A percentile compares a stretch with the other conserved stretches of the same genome.
These are phyloP conservation scores for Warburgia ugandensis DNA, from an alignment of 164 flowering plant species.

Conservation along the genomic window DNA sequence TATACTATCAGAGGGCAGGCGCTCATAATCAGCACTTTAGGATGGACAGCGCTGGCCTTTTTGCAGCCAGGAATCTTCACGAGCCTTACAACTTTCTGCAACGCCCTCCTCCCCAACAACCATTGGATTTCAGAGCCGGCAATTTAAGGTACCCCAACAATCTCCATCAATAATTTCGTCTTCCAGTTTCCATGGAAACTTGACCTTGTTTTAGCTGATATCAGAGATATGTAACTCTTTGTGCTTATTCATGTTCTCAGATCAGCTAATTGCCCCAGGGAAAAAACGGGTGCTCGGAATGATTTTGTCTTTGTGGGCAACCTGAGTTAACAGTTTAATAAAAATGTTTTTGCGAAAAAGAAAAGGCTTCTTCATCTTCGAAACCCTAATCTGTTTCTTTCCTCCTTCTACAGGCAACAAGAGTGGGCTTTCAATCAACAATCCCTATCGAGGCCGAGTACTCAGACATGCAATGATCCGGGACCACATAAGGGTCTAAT, in stretches of 20 bases:
- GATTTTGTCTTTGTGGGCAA: too few species aligned
- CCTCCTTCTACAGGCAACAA: slow-evolving; percentile 15
- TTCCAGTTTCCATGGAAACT: too few species aligned
- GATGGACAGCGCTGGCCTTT: slow-evolving; percentile 6
- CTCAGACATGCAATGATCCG: slow-evolving; percentile 5
- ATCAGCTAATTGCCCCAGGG: too few species aligned
- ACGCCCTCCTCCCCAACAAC: slow-evolving; percentile 16
- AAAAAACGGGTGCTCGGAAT: too few species aligned
- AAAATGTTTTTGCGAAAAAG: too few species aligned
- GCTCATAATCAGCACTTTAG: slow-evolving; percentile 16
- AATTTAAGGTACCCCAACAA: slow-evolving; percentile 26
- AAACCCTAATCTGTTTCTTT: too few species aligned
- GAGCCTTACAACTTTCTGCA: slow-evolving; percentile 16
- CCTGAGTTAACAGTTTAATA: too few species aligned
- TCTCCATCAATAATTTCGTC: background rate
- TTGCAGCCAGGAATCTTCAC: slow-evolving; percentile 7
- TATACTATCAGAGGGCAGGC: slow-evolving; percentile 15
- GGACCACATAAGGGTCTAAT: slow-evolving; percentile 7
- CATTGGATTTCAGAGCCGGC: slow-evolving; percentile 2
- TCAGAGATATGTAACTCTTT: too few species aligned
- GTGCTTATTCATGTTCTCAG: too few species aligned
- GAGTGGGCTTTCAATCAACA: slow-evolving; percentile 24
- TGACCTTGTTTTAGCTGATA: too few species aligned
- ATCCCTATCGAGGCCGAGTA: background rate
- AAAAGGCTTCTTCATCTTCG: too few species aligned